phyloP scores from a whole-genome alignment of 2,329 filamentous ascomycete species.

The Echinosphaeria canescens region DNA sequence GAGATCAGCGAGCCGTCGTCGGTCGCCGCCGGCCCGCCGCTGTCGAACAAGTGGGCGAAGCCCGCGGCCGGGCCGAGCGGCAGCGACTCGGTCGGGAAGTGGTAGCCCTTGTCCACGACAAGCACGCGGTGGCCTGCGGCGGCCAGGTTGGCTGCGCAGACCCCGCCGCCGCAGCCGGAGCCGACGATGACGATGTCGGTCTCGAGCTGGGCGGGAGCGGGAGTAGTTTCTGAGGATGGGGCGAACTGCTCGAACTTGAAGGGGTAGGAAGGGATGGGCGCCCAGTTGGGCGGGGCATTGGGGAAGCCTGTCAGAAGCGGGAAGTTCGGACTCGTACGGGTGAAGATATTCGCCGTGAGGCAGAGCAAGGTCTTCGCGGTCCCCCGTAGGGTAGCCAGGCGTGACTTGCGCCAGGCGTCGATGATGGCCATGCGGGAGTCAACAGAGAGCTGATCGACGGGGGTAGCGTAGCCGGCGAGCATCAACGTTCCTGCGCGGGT shows the following conservation, averaged over 20 bases:
- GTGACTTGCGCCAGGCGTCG: conserved; percentile 20
- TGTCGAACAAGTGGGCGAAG: conserved; percentile 42
- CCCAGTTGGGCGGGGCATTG: conserved; percentile 5
- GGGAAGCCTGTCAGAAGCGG: conserved; percentile 17
- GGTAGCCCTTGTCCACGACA: conserved; percentile 48
- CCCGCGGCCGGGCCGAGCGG: conserved; percentile 51
- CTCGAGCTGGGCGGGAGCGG: conserved; percentile 25
- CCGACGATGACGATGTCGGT: conserved; percentile 2
- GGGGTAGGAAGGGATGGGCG: conserved; percentile 1
- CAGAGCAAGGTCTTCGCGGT: conserved; percentile 20
- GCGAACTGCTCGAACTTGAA: conserved; percentile 13
- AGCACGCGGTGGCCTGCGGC: conserved; percentile 48
- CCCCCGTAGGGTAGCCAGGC: conserved; percentile 19
- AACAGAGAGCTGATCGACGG: conserved; percentile 2
- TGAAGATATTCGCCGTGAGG: conserved; percentile 19
- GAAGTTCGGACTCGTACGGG: conserved; percentile 20
- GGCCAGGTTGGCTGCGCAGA: conserved; percentile 3
- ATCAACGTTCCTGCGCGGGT: conserved; percentile 2
- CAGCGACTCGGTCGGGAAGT: conserved; percentile 43
- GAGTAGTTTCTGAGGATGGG: conserved; percentile 66
- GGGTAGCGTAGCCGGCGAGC: conserved; percentile 3
- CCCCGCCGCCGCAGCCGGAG: conserved; percentile 4
- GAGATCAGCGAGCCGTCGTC: conserved; percentile 35
- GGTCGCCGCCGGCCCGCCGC: conserved; percentile 29
- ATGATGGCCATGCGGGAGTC: conserved; percentile 11